These are phyloP conservation scores for Dalbergia cultrata DNA, from an alignment of 306 rosid genomes.

Conservation along the genomic window DNA sequence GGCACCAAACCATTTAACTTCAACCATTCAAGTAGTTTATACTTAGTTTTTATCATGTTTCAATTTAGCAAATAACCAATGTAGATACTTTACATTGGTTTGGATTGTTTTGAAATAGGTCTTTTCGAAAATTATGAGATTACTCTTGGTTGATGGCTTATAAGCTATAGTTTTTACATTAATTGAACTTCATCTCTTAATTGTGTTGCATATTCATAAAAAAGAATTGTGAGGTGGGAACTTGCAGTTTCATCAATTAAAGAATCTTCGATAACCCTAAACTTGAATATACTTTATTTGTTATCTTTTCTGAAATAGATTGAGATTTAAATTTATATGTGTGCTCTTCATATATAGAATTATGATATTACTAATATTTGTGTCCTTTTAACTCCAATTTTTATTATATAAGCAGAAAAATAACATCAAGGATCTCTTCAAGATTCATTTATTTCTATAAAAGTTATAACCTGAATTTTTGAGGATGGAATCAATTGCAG, in stretches of 20 bases:
- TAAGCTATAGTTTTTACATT: too few species aligned
- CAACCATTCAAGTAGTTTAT: too few species aligned
- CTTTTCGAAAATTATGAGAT: too few species aligned
- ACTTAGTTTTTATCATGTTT: too few species aligned
- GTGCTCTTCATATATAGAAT: background rate
- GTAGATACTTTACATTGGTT: too few species aligned
- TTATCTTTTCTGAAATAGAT: background rate
- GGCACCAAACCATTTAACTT: too few species aligned
- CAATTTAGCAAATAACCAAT: too few species aligned
- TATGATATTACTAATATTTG: conserved; percentile 7
- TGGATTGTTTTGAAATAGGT: too few species aligned
- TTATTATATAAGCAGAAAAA: background rate
- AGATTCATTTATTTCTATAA: background rate
- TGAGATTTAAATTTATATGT: background rate
- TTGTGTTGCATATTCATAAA: too few species aligned
- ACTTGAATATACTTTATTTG: conserved; percentile 9
- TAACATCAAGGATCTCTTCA: background rate
- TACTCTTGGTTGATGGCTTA: too few species aligned
- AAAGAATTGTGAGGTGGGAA: too few species aligned
- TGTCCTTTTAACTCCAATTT: background rate
- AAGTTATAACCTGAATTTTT: background rate
- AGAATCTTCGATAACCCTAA: conserved; percentile 7
- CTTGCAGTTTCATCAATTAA: conserved; percentile 19
- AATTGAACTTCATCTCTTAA: too few species aligned
- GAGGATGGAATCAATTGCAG: background rate